Evolutionary conservation across 805 yeast species (phyloP), one percentile per base, ranked within the genome.

Genomic region (Saccharomycopsis amapae): DNA sequence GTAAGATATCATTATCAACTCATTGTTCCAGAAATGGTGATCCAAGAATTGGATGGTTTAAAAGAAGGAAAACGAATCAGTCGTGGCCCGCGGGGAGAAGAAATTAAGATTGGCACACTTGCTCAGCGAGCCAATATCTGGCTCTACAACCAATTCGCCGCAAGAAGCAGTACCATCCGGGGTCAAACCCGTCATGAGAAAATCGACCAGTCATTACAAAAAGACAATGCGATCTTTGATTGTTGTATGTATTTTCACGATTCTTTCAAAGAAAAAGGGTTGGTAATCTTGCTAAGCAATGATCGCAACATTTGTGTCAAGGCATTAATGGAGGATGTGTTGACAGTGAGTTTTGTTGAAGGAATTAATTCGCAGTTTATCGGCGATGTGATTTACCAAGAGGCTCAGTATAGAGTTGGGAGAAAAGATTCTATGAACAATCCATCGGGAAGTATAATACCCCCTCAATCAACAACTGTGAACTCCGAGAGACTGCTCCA

Each of bases 151-250:
- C 65, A 71, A 39, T 63, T 89, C 18, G 84, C 88, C 2, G 66
- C 69, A 5, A 57, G 60, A 3, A 66, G 70, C 25, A 62, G 72
- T 0, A 67, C 72, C 0, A 74, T 88, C 0, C 63, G 72, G 39
- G 94, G 85, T 0, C 96, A 89, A 59, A 75, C 71, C 52, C 36
- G 72, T 15, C 60, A 65, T 24, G 85, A 88, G 58, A 61, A 66
- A 22, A 38, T 81, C 1, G 77, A 79, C 46, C 57, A 58, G 6
- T 43, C 56, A 2, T 59, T 78, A 1, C 44, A 44, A 0, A 80
- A 84, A 48, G 97, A 89, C 61, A 95, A 88, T 56, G 73, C 95
- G 0, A 88, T 89, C 50, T 62, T 88, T 35, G 96, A 89, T 60
- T 87, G 96, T 59, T 83, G 94, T 55, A 56, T 82, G 22, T 87